Percentiles rank a stretch among this genome's conserved stretches.
These are phyloP conservation scores for Penstemon eatonii DNA, from an alignment of 257 asterid species.

Conservation along the genomic window DNA sequence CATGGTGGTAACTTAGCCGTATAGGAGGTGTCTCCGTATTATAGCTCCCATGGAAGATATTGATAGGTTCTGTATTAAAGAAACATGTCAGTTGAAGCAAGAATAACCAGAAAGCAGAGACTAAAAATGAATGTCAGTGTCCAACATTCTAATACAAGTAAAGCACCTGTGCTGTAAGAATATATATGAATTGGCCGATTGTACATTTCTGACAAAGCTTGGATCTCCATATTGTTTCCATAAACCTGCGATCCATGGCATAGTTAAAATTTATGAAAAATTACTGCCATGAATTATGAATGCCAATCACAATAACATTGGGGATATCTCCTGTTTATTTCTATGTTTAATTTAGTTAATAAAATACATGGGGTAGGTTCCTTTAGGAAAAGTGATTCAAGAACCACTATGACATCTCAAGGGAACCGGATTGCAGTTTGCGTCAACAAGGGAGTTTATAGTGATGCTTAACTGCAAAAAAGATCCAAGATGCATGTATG, in stretches of 20 bases:
- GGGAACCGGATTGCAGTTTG: not conserved
- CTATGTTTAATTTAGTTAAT: too few relatives aligned
- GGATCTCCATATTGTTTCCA: constrained; percentile 95
- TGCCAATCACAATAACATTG: not conserved
- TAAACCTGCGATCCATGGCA: constrained; percentile 58
- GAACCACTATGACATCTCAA: not conserved
- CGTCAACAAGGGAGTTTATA: too few relatives aligned
- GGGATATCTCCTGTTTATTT: not conserved
- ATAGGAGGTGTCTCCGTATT: constrained; percentile 85
- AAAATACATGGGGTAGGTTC: not conserved
- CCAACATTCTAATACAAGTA: constrained; percentile 17
- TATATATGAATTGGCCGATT: constrained; percentile 96
- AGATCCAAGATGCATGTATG: not conserved
- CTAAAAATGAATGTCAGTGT: constrained; percentile 10
- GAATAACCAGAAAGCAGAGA: constrained; percentile 24
- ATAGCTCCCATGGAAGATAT: constrained; percentile 92
- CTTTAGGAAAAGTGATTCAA: not conserved
- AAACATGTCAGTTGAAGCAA: constrained; percentile 12
- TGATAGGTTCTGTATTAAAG: constrained; percentile 75
- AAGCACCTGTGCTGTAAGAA: constrained; percentile 88
- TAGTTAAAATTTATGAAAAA: not conserved
- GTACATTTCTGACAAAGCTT: constrained; percentile 93
- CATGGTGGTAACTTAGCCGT: constrained; percentile 90
- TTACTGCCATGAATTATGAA: not conserved
- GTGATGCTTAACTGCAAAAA: not conserved